phyloP scores from a whole-genome alignment of 2,329 filamentous ascomycete species.

The Aspergillus fijiensis region DNA sequence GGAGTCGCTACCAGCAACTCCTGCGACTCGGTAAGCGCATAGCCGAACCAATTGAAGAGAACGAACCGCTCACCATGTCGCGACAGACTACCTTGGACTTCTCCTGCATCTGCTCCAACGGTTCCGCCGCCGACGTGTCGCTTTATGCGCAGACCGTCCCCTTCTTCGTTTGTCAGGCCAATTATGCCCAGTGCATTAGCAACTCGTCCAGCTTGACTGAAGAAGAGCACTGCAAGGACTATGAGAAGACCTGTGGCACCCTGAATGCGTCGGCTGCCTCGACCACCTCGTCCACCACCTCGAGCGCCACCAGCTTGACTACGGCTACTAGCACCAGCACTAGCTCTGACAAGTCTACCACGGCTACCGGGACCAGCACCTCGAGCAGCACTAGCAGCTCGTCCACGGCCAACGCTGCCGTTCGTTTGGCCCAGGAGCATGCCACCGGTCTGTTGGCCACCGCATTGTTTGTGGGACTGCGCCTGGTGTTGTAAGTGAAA shows the following conservation, averaged over 20 bases:
- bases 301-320: conserved; percentile 3
- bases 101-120: conserved; percentile 59
- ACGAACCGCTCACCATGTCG: neutral
- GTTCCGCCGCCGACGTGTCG: conserved; percentile 54
- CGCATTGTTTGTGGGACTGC: conserved; percentile 57
- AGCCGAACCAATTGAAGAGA: neutral
- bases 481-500: conserved; percentile 53
- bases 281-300: conserved; percentile 28
- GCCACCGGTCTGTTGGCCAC: conserved; percentile 54
- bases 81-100: conserved; percentile 52
- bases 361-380: conserved; percentile 34
- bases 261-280: conserved; percentile 43
- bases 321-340: conserved; percentile 20
- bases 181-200: conserved; percentile 51
- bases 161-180: conserved; percentile 58
- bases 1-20: conserved; percentile 51
- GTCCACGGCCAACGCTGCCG: conserved; percentile 43
- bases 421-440: conserved; percentile 50
- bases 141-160: conserved; percentile 60
- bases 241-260: conserved; percentile 52
- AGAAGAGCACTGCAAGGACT: conserved; percentile 48
- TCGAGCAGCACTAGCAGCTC: conserved; percentile 24
- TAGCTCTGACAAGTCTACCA: conserved; percentile 22
- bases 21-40: conserved; percentile 56
- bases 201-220: conserved; percentile 44